A percentile compares a stretch with the other conserved stretches of the same genome.
phyloP scores from a whole-genome alignment of 345 rosid species.

The Lepidium sativum region DNA sequence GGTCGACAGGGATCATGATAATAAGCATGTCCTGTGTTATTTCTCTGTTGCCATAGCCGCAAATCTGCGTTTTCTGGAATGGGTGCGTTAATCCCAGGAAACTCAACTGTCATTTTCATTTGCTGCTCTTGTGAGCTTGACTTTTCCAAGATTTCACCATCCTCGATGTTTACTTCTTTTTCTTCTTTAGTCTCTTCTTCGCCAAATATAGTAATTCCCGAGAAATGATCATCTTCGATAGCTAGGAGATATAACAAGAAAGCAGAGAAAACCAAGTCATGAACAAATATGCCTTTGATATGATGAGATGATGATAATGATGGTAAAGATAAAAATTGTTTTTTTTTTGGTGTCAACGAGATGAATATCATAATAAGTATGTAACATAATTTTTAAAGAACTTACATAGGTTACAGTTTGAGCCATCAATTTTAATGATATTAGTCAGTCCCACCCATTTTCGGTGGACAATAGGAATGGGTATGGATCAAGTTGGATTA shows the following conservation, averaged over 20 bases:
- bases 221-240: conserved; percentile 49
- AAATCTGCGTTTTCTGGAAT: conserved; percentile 71
- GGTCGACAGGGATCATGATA: conserved; percentile 35
- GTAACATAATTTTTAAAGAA: too few relatives aligned
- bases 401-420: neutral
- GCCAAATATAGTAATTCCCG: conserved; percentile 69
- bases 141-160: conserved; percentile 55
- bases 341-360: too few relatives aligned
- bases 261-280: neutral
- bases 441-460: too few relatives aligned
- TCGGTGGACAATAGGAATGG: too few relatives aligned
- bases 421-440: neutral
- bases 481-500: neutral
- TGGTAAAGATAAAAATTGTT: too few relatives aligned
- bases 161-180: conserved; percentile 45
- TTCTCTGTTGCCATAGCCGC: conserved; percentile 26
- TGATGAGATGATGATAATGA: neutral
- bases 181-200: conserved; percentile 47
- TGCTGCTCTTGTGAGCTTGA: conserved; percentile 24
- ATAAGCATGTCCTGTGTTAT: conserved; percentile 29
- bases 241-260: conserved; percentile 30
- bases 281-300: neutral
- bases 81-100: conserved; percentile 86
- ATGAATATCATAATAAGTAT: too few relatives aligned
- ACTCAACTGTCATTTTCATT: conserved; percentile 51